These are phyloP conservation scores for Cyberlindnera euphorbiae DNA, from an alignment of 805 yeast genomes.

Conservation along the genomic window DNA sequence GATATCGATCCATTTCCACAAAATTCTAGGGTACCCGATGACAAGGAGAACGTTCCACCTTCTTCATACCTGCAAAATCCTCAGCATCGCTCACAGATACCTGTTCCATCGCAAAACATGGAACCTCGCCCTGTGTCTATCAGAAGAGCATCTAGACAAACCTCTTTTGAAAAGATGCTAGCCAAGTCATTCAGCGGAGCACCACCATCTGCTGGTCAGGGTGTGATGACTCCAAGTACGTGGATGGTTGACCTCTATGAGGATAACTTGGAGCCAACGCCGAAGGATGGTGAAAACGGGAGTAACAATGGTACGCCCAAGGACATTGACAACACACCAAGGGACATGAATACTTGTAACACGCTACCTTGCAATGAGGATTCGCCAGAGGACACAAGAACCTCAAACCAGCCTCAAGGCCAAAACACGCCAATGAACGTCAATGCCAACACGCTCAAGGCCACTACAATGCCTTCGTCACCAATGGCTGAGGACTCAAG, in stretches of 20 bases:
- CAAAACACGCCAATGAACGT: no score
- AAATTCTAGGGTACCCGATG: slow-evolving; percentile 10
- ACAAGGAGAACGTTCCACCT: slow-evolving; percentile 39
- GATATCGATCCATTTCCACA: slow-evolving; percentile 28
- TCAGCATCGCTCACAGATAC: no score
- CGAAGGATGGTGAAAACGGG: slow-evolving; percentile 18
- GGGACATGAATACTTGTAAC: slow-evolving; percentile 27
- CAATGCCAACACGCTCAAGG: slow-evolving; percentile 6
- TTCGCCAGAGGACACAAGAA: slow-evolving; percentile 19
- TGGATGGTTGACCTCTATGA: slow-evolving; percentile 25
- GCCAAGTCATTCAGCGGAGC: slow-evolving; percentile 34
- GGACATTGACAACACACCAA: slow-evolving; percentile 25
- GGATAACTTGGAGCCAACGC: slow-evolving; percentile 21
- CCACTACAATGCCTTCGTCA: slow-evolving; percentile 20
- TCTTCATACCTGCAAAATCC: neutral
- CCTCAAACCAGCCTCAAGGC: neutral
- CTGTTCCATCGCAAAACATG: no score
- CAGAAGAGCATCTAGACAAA: slow-evolving; percentile 27
- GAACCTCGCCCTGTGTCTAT: slow-evolving; percentile 12
- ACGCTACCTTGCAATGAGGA: slow-evolving; percentile 28
- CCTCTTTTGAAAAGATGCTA: slow-evolving; percentile 33
- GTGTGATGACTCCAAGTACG: slow-evolving; percentile 21
- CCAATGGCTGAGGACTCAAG: slow-evolving; percentile 17
- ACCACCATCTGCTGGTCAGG: slow-evolving; percentile 13
- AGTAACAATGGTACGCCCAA: slow-evolving; percentile 11